Percentiles rank a stretch among this genome's conserved stretches.
Conservation (phyloP, 768 basidiomycete genomes). For the Mycena metata region DNA sequence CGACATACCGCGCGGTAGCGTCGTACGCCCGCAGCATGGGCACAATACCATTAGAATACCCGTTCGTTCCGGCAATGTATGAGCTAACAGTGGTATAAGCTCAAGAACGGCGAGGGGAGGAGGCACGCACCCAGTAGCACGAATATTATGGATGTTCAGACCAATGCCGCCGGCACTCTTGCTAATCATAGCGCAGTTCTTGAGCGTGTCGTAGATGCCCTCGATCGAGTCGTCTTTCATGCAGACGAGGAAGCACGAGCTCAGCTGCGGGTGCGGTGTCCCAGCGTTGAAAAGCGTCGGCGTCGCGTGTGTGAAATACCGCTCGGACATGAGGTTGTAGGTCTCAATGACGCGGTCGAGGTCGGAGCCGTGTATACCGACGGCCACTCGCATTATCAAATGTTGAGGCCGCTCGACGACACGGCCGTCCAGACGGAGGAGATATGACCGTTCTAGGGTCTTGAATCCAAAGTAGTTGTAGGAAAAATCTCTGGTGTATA, state of each 20-base stretch:
- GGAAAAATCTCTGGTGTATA: constrained; percentile 97
- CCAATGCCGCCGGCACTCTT: constrained; percentile 99
- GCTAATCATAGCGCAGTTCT: constrained; percentile 98
- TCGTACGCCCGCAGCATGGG: constrained; percentile 99
- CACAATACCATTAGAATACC: constrained; percentile 98
- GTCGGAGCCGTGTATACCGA: constrained; percentile 94
- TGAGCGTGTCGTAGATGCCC: constrained; percentile 99
- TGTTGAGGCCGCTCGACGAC: constrained; percentile 98
- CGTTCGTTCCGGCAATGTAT: constrained; percentile 99
- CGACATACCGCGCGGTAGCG: constrained; percentile 98
- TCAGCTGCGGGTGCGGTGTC: constrained; percentile 93
- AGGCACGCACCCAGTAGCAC: constrained; percentile 85
- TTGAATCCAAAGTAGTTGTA: constrained; percentile 99
- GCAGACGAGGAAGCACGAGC: constrained; percentile 96
- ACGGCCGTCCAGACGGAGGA: constrained; percentile 92
- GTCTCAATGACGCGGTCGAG: constrained; percentile 93
- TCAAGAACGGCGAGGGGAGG: neutral
- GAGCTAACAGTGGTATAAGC: constrained; percentile 64
- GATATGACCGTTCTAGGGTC: constrained; percentile 97
- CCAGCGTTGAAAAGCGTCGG: constrained; percentile 99
- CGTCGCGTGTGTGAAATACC: constrained; percentile 98
- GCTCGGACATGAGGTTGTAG: constrained; percentile 96
- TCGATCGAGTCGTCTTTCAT: constrained; percentile 99
- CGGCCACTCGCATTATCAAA: constrained; percentile 99
- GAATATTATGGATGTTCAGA: constrained; percentile 94